Evolutionary conservation across 768 basidiomycete genomes (phyloP), one percentile per base, ranked within the genome.

Genomic region (Trametes maxima): DNA sequence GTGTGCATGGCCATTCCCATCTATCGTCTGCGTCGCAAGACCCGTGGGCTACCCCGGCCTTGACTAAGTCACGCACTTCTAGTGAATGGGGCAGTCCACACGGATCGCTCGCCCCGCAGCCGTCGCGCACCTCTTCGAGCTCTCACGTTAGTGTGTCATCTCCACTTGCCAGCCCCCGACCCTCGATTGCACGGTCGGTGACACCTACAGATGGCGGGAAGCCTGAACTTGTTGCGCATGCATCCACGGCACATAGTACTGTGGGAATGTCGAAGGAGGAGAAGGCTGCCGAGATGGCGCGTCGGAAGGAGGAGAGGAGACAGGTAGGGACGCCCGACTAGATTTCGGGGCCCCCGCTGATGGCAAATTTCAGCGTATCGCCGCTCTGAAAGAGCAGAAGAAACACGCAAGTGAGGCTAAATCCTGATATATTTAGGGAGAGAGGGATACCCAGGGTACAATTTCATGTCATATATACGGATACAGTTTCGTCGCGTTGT

Each of bases 221-320:
- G 46, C 49, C 37, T 19, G 66, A 57, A 13, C 44, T 59, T 40
- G 54, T 67, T 4, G 62, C 69, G 50, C 59, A 68, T 59, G 69
- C n/a, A 52, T 67, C 36, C n/a, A 67, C 33, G 46, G 63, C 19
- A 64, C 68, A 60, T 57, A 76, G 79, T 57, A 74, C 82, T 25
- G 74, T 72, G 1, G 77, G 76, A 0, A 79, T 94, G 81, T 82
- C 84, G 25, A 97, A 94, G 73, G 96, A 97, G 73, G 94, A 95
- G 67, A 96, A 91, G 73, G 92, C 92, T 1, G 87, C 86, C n/a
- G 94, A 97, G 77, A 89, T 98, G 87, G 90, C 89, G 8, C 79
- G 89, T 64, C 80, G 95, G 60, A 90, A 95, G 70, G 95, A 98
- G 72, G 96, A 98, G 72, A 78, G 96, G 46, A 94, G 90, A 72